Percentiles rank a stretch among this genome's conserved stretches.
Conservation (phyloP, 495 filamentous ascomycete species). For the Trichodelitschia bisporula region DNA sequence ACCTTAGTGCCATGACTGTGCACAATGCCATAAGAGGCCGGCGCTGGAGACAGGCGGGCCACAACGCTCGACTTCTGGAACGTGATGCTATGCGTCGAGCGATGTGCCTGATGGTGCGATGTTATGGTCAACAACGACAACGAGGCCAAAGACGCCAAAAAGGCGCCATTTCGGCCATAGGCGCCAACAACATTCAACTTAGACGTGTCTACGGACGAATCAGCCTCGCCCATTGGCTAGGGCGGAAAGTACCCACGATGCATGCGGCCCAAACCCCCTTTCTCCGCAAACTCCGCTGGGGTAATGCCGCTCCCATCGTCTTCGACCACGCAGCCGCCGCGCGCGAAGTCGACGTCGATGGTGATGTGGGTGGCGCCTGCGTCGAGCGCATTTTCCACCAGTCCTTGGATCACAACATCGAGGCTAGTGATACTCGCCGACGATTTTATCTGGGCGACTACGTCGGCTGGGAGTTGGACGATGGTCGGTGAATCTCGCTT, state of each 20-base stretch:
- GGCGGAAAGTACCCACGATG: slow-evolving; percentile 27
- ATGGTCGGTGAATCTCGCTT: too few species aligned
- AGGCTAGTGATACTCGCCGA: slow-evolving; percentile 55
- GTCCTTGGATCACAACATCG: slow-evolving; percentile 42
- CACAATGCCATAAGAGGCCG: slow-evolving; percentile 29
- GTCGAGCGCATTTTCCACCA: slow-evolving; percentile 77
- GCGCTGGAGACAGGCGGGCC: slow-evolving; percentile 40
- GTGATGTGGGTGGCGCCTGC: slow-evolving; percentile 45
- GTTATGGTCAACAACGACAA: slow-evolving; percentile 58
- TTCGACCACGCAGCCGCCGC: slow-evolving; percentile 63
- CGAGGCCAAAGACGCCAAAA: slow-evolving; percentile 52
- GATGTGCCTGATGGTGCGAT: slow-evolving; percentile 40
- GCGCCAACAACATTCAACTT: slow-evolving; percentile 25
- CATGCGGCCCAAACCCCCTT: slow-evolving; percentile 47
- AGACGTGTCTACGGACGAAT: slow-evolving; percentile 34
- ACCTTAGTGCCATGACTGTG: slow-evolving; percentile 53
- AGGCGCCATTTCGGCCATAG: slow-evolving; percentile 49
- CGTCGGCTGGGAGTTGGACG: slow-evolving; percentile 57
- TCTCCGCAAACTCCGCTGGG: slow-evolving; percentile 40
- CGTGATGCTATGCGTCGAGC: slow-evolving; percentile 40
- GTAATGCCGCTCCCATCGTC: slow-evolving; percentile 69
- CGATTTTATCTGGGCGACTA: slow-evolving; percentile 68
- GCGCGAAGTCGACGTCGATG: slow-evolving; percentile 46
- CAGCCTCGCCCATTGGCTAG: slow-evolving; percentile 8
- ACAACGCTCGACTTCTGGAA: slow-evolving; percentile 48